Conservation (phyloP, 768 basidiomycete genomes). For the Porpolomopsis calyptriformis region DNA sequence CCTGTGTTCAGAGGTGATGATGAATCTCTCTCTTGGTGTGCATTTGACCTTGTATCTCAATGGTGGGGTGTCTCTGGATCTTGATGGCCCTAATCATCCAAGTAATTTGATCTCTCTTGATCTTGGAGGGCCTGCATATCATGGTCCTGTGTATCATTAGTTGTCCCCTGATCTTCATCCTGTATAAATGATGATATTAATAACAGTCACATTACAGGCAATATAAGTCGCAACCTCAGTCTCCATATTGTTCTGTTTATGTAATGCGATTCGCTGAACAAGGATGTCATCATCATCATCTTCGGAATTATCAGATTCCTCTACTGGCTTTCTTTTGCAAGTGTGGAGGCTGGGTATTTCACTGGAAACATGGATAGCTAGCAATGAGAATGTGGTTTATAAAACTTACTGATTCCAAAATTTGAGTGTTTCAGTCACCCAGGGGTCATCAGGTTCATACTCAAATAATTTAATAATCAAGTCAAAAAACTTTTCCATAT, state of each 20-base stretch:
- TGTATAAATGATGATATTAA: background rate
- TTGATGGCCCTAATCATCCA: no score
- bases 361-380: slow-evolving; percentile 1
- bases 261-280: background rate
- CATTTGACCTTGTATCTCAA: no score
- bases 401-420: background rate
- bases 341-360: background rate
- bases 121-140: no score
- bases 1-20: background rate
- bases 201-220: background rate
- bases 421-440: background rate
- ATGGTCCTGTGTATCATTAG: no score
- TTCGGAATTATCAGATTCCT: background rate
- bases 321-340: background rate
- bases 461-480: background rate
- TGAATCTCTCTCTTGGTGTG: no score
- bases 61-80: no score
- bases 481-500: slow-evolving; percentile 2
- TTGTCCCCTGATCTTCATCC: background rate
- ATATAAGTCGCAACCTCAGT: background rate
- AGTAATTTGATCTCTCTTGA: no score
- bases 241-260: no score
- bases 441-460: background rate
- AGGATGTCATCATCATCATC: background rate
- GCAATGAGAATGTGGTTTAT: background rate